These are phyloP conservation scores for Suillus alpinus DNA, from an alignment of 768 basidiomycete species.

Conservation along the genomic window DNA sequence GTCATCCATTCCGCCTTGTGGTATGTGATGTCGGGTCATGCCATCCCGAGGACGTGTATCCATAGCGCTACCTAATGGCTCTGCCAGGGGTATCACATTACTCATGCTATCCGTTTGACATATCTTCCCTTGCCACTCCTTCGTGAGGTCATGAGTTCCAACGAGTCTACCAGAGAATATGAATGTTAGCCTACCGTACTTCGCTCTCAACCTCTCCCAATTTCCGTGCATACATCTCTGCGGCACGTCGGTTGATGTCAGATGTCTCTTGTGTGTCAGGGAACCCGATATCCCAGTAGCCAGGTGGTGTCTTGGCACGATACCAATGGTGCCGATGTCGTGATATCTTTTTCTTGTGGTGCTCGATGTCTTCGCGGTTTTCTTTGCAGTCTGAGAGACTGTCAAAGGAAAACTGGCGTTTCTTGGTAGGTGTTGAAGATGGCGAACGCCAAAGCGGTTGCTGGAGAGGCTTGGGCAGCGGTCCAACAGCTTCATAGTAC, in stretches of 20 bases:
- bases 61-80: not conserved
- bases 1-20: not conserved
- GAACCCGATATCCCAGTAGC: slow-evolving; percentile 90
- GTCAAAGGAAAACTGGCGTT: slow-evolving; percentile 18
- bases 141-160: slow-evolving; percentile 8
- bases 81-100: not conserved
- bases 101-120: slow-evolving; percentile 19
- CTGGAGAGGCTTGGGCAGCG: slow-evolving; percentile 61
- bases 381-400: slow-evolving; percentile 23
- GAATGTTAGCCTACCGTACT: slow-evolving; percentile 43
- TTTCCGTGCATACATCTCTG: slow-evolving; percentile 70
- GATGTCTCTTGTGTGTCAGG: slow-evolving; percentile 80
- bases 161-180: not conserved
- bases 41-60: not conserved
- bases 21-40: not conserved
- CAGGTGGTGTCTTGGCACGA: slow-evolving; percentile 73
- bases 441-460: slow-evolving; percentile 77
- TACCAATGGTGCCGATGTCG: slow-evolving; percentile 73
- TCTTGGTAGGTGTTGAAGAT: slow-evolving; percentile 21
- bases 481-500: slow-evolving; percentile 80
- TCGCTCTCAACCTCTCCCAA: slow-evolving; percentile 56
- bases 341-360: slow-evolving; percentile 71
- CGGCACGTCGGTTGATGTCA: slow-evolving; percentile 72
- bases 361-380: slow-evolving; percentile 33
- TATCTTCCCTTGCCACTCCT: slow-evolving; percentile 27